Evolutionary conservation across 345 rosid species (phyloP).

Genomic region (Noccaea caerulescens): DNA sequence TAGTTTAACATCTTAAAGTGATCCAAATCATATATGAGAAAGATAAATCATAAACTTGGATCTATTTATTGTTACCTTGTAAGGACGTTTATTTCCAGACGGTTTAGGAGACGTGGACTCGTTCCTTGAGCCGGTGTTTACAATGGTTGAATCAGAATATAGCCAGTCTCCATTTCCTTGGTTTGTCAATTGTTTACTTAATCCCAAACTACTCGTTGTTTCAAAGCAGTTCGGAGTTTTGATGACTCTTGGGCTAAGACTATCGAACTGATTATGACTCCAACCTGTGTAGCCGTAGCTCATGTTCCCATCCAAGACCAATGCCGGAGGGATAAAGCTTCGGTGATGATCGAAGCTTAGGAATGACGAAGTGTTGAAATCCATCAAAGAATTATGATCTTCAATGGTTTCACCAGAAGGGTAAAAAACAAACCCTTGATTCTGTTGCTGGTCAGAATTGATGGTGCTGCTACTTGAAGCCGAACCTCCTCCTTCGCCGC

Average conservation of each 20-base stretch:
- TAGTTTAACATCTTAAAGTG: conserved; percentile 59
- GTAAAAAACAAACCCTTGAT: conserved; percentile 46
- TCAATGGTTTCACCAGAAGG: conserved; percentile 36
- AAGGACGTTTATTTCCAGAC: conserved; percentile 54
- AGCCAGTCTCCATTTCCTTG: conserved; percentile 54
- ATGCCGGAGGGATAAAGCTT: neutral
- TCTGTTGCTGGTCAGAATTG: conserved; percentile 47
- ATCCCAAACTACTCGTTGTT: conserved; percentile 45
- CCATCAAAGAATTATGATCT: conserved; percentile 57
- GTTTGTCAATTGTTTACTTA: conserved; percentile 37
- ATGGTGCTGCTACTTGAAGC: conserved; percentile 54
- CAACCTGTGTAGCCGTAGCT: conserved; percentile 35
- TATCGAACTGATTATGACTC: conserved; percentile 44
- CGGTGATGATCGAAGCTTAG: conserved; percentile 57
- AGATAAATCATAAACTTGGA: too few species aligned
- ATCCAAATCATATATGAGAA: neutral
- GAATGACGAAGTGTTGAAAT: conserved; percentile 60
- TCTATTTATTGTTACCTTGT: conserved; percentile 43
- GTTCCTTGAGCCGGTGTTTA: conserved; percentile 44
- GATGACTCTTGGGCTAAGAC: conserved; percentile 46
- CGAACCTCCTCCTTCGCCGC: conserved; percentile 25
- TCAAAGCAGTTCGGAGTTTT: conserved; percentile 48
- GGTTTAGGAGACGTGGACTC: conserved; percentile 48
- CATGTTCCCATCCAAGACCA: conserved; percentile 27
- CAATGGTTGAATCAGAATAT: conserved; percentile 51